Base-by-base conservation (phyloP, 768 basidiomycete genomes). In the Paxillus ammoniavirescens region DNA sequence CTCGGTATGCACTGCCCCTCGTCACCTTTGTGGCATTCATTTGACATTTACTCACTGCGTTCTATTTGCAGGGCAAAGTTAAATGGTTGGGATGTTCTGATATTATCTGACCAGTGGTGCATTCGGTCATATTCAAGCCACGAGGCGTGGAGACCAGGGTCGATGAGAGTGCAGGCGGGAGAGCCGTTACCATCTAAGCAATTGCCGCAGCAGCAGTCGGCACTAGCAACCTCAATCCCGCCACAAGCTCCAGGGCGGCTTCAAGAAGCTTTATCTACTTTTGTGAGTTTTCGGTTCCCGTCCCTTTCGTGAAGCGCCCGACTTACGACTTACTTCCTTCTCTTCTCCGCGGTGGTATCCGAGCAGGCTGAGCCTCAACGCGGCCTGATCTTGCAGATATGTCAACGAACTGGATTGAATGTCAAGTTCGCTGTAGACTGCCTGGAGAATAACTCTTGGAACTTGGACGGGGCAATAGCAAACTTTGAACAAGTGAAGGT, bases 401-500 rank as follows among this genome's bases (percentile, higher is more conserved):
- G 82, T 61, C 75, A 81, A 46, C 78, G 80, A 52, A 98, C 96
- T 0, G 79, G 84, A 18, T 76, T 99, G 64, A 97, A 90, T 55
- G 81, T 82, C 14, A 78, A 82, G 60, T 96, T 83, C 63, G 82
- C 93, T 6, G 73, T 87, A n/a, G 86, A 97, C 55, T 98, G 96
- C 65, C 70, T 98, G 54, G 76, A 82, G 60, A 85, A 84, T 46
- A 97, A 95, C 65, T 83, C 74, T 8, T 98, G 94, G 94, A 83
- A 94, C 65, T 61, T 90, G 47, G 83, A 84, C 42, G 77, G 79
- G 54, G 97, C 97, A 0, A 64, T 93, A 23, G 78, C 80, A 47
- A 95, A 96, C 65, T 98, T 93, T 70, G 84, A 93, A 64, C 79
- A 89, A 67, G 89, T 98, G 62, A 90, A 89, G 82, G 90, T 90